Evolutionary conservation across 192 early-diverging fungal species (phyloP).

Genomic region (Podila clonocystis): DNA sequence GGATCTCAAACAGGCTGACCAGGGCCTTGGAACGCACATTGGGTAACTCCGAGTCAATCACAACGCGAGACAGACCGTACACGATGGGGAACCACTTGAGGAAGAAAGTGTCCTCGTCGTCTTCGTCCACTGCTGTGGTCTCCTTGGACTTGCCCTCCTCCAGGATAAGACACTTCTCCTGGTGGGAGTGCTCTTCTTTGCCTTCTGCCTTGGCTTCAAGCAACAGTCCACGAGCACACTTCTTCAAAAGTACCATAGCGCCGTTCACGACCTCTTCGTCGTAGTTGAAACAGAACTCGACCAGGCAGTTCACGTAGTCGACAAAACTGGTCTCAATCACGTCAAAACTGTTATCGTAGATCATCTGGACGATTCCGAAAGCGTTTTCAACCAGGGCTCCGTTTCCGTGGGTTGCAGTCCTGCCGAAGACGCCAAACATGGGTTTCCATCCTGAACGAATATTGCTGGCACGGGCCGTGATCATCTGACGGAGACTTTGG

Average conservation of each 20-base stretch:
- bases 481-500: constrained; percentile 79
- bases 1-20: constrained; percentile 84
- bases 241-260: constrained; percentile 60
- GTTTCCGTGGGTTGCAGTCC: constrained; percentile 72
- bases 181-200: constrained; percentile 13
- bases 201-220: constrained; percentile 31
- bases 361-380: constrained; percentile 53
- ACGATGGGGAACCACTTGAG: constrained; percentile 62
- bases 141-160: constrained; percentile 71
- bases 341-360: constrained; percentile 57
- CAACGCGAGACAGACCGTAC: constrained; percentile 55
- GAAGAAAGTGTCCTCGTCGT: constrained; percentile 58
- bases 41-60: constrained; percentile 55
- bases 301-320: constrained; percentile 59
- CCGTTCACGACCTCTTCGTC: constrained; percentile 63
- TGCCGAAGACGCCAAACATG: constrained; percentile 71
- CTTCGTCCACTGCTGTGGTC: constrained; percentile 52
- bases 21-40: constrained; percentile 66
- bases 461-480: constrained; percentile 74
- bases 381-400: constrained; percentile 58
- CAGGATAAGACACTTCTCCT: constrained; percentile 52
- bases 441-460: constrained; percentile 89
- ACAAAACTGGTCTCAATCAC: constrained; percentile 58
- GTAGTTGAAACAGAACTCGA: constrained; percentile 60
- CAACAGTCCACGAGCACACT: constrained; percentile 53